These are phyloP conservation scores for Penicillium oxalicum DNA, from an alignment of 2,329 filamentous ascomycete genomes.

Conservation along the genomic window DNA sequence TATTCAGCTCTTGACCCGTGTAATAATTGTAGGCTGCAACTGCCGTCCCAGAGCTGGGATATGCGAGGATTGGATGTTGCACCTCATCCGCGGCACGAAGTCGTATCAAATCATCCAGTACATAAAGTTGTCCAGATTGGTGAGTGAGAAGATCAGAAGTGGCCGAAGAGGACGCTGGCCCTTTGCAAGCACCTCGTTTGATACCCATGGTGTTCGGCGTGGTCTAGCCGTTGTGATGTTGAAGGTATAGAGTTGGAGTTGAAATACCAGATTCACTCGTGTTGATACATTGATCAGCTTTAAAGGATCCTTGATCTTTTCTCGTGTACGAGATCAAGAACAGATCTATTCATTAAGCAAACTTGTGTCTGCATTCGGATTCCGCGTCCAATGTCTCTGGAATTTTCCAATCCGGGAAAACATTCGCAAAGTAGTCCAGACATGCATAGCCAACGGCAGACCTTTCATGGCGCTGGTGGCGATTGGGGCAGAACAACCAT, in stretches of 20 bases:
- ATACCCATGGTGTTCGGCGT: conserved; percentile 14
- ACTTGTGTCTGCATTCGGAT: too few species aligned
- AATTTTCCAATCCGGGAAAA: too few species aligned
- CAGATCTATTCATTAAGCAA: too few species aligned
- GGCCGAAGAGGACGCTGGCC: conserved; percentile 5
- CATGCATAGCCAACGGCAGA: too few species aligned
- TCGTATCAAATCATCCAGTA: conserved; percentile 41
- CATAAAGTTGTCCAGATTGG: conserved; percentile 36
- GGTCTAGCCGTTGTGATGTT: neutral
- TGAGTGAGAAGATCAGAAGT: conserved; percentile 16
- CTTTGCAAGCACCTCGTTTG: conserved; percentile 10
- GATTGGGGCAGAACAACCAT: too few species aligned
- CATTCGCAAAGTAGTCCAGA: too few species aligned
- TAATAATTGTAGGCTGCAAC: conserved; percentile 37
- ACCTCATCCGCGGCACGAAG: conserved; percentile 33
- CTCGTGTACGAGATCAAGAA: too few species aligned
- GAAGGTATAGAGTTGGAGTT: neutral
- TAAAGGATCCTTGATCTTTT: too few species aligned
- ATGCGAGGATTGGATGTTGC: conserved; percentile 40
- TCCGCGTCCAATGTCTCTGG: too few species aligned
- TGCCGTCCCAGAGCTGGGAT: conserved; percentile 31
- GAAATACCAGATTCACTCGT: too few species aligned
- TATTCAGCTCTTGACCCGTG: conserved; percentile 36
- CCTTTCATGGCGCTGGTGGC: too few species aligned
- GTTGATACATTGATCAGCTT: too few species aligned